A percentile compares a stretch with the other conserved stretches of the same genome.
phyloP scores from a whole-genome alignment of 768 basidiomycete genomes.

The Mycena latifolia region DNA sequence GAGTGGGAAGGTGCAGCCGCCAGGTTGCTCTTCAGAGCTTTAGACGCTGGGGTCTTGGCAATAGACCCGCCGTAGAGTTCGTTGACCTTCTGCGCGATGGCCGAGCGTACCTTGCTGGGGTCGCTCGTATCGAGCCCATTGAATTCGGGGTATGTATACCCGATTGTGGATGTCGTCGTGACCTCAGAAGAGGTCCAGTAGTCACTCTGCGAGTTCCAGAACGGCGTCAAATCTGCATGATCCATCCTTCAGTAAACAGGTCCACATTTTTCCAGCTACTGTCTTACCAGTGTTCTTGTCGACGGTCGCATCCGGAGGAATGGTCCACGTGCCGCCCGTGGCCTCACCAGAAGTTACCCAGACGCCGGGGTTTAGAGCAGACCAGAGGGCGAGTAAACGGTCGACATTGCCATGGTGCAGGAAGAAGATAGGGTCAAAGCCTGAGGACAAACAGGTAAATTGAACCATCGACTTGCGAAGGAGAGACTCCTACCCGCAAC shows the following conservation, averaged over 20 bases:
- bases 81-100: no score
- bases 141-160: slow-evolving; percentile 67
- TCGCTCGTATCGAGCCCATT: slow-evolving; percentile 50
- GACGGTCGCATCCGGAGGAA: slow-evolving; percentile 42
- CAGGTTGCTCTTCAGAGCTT: not conserved
- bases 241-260: not conserved
- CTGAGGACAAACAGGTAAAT: slow-evolving; percentile 39
- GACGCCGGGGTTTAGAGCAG: slow-evolving; percentile 55
- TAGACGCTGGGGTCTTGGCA: not conserved
- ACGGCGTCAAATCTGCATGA: no score
- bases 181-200: slow-evolving; percentile 55
- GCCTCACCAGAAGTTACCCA: slow-evolving; percentile 51
- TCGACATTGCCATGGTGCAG: slow-evolving; percentile 68
- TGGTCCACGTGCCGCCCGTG: slow-evolving; percentile 48
- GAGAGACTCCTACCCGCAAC: slow-evolving; percentile 50
- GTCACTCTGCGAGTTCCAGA: slow-evolving; percentile 51
- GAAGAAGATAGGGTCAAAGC: slow-evolving; percentile 67
- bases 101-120: slow-evolving; percentile 41
- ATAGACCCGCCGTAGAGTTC: slow-evolving; percentile 47
- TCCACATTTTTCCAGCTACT: not conserved
- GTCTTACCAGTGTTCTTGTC: slow-evolving; percentile 45
- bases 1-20: not conserved
- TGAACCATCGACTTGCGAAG: not conserved
- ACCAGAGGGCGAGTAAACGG: slow-evolving; percentile 64
- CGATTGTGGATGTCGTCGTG: slow-evolving; percentile 46